Evolutionary conservation across 73 alveolate species (phyloP).

Genomic region (Paramecium caudatum): DNA sequence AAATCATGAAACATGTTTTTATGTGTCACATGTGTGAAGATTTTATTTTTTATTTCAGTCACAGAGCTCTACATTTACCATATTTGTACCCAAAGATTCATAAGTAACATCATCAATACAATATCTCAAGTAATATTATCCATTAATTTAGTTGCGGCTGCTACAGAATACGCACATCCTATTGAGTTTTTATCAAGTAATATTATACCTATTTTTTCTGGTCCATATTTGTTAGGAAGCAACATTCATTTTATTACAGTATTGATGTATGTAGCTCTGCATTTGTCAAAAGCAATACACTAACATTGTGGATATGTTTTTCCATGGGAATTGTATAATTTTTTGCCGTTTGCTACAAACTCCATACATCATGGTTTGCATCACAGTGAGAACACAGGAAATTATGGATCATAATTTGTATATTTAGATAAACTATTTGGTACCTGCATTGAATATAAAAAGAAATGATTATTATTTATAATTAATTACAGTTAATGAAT

Average conservation of each 20-base stretch:
- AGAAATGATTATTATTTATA: slow-evolving; percentile 1
- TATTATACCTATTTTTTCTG: slow-evolving; percentile 76
- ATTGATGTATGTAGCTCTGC: not conserved
- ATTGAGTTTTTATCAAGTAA: slow-evolving; percentile 81
- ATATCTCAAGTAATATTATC: slow-evolving; percentile 19
- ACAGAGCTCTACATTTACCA: slow-evolving; percentile 80
- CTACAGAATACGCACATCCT: slow-evolving; percentile 89
- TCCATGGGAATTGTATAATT: slow-evolving; percentile 79
- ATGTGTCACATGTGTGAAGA: slow-evolving; percentile 81
- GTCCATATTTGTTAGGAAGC: slow-evolving; percentile 76
- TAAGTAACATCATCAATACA: slow-evolving; percentile 72
- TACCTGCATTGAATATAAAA: slow-evolving; percentile 21
- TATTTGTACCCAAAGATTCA: slow-evolving; percentile 58
- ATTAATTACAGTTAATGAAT: slow-evolving; percentile 51
- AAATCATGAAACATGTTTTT: slow-evolving; percentile 73
- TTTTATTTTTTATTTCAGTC: slow-evolving; percentile 80
- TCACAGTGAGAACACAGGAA: slow-evolving; percentile 83
- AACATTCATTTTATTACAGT: slow-evolving; percentile 72
- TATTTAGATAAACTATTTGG: slow-evolving; percentile 84
- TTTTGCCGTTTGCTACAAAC: slow-evolving; percentile 75
- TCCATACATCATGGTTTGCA: slow-evolving; percentile 81
- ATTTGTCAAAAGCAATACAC: slow-evolving; percentile 19
- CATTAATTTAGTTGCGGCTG: slow-evolving; percentile 11
- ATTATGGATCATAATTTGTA: slow-evolving; percentile 73
- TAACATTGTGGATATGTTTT: slow-evolving; percentile 86